Percentiles rank a stretch among this genome's conserved stretches.
These are phyloP conservation scores for Metschnikowia cerradonensis DNA, from an alignment of 805 yeast genomes.

Conservation along the genomic window DNA sequence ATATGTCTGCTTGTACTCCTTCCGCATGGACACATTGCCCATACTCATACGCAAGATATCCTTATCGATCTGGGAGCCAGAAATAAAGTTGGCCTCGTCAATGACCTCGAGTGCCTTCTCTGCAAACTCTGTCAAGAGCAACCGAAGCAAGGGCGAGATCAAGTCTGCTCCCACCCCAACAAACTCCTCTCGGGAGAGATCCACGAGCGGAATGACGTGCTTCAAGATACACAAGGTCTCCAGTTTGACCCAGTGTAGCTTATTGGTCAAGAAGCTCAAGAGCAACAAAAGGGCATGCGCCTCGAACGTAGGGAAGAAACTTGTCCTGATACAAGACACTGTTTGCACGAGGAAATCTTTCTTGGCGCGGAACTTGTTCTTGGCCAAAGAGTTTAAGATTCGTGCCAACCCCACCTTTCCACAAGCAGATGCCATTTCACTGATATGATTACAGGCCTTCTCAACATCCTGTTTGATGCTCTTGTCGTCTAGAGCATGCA, in stretches of 20 bases:
- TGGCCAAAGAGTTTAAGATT: conserved; percentile 71
- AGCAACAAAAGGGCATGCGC: conserved; percentile 72
- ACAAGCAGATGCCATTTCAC: conserved; percentile 55
- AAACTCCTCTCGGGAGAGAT: conserved; percentile 73
- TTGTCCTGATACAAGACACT: conserved; percentile 60
- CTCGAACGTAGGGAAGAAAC: conserved; percentile 70
- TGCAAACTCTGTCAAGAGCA: conserved; percentile 79
- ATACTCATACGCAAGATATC: conserved; percentile 89
- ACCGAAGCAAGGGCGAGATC: conserved; percentile 81
- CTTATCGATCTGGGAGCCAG: conserved; percentile 86
- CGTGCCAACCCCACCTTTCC: conserved; percentile 60
- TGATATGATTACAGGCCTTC: conserved; percentile 43
- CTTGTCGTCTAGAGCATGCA: conserved; percentile 66
- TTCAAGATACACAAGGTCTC: conserved; percentile 78
- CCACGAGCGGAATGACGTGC: conserved; percentile 70
- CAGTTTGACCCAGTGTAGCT: conserved; percentile 68
- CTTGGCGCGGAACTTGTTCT: conserved; percentile 80
- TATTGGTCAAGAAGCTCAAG: conserved; percentile 76
- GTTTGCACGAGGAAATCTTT: conserved; percentile 84
- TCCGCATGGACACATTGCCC: conserved; percentile 73
- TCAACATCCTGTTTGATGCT: conserved; percentile 47
- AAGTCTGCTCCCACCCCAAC: conserved; percentile 92
- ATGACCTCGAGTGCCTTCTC: conserved; percentile 85
- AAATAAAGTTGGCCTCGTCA: conserved; percentile 78
- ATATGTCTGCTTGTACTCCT: conserved; percentile 79